Base-by-base conservation (phyloP, 116 monocot genomes). In the Cymodocea nodosa region DNA sequence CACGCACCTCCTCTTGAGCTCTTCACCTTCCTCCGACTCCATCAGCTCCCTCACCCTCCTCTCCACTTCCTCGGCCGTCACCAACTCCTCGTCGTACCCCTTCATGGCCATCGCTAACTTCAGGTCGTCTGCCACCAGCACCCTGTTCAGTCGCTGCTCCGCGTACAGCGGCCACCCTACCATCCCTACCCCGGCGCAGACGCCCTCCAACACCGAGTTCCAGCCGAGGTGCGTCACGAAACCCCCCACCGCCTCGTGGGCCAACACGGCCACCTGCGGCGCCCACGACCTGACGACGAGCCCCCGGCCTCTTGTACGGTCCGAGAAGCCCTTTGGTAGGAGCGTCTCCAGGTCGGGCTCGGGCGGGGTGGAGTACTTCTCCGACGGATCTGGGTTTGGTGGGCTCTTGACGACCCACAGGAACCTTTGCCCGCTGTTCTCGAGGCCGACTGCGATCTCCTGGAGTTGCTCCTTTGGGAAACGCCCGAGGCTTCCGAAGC, bases 221-320 rank as follows among this genome's bases (percentile, higher is more conserved):
- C 87, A 87, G 25, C 87, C 87, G 19, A 75, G 72, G 68, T 87
- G 87, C 6, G 78, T 83, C 71, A 87, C 64, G 68, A 87, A 87
- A 0, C 87, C 80, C n/a, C 80, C 83, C 35, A 73, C 61, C 34
- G 87, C 52, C 75, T 59, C 68, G 64, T 87, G 87, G 0, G 5
- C 15, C 60, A 87, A 70, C 18, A 87, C 80, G 60, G 53, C 73
- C 36, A 23, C 64, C 52, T 87, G 87, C 50, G 87, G 80, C 7
- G 80, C 83, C 83, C 80, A 87, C 22, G 77, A 72, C 70, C 68
- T 71, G 56, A 73, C 72, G n/a, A 87, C 83, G 48, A 87, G 65
- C 6, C 86, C 83, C 35, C 70, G 37, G 30, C 60, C 73, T 14
- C 51, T 63, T 17, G 80, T 87, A 22, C 87, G 60, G n/a, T 80